A percentile compares a stretch with the other conserved stretches of the same genome.
phyloP scores from a whole-genome alignment of 495 filamentous ascomycete genomes.

The Daldinia concentrica region DNA sequence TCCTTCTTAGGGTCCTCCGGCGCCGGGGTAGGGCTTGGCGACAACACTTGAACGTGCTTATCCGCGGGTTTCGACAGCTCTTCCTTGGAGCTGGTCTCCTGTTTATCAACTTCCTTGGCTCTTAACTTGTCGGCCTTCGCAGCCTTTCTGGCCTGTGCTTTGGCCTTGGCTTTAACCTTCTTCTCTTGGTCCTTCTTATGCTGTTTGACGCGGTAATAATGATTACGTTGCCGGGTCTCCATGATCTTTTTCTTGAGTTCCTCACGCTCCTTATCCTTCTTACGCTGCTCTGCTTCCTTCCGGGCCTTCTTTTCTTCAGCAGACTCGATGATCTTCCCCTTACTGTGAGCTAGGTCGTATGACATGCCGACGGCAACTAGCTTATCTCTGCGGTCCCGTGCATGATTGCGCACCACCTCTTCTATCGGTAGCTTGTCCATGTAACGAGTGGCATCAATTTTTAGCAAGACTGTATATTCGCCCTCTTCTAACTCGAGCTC shows the following conservation, averaged over 20 bases:
- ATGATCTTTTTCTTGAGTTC: conserved; percentile 60
- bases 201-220: conserved; percentile 42
- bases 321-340: conserved; percentile 72
- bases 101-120: conserved; percentile 34
- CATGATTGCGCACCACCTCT: conserved; percentile 71
- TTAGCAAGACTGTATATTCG: conserved; percentile 80
- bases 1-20: conserved; percentile 42
- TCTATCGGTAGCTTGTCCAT: conserved; percentile 65
- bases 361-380: conserved; percentile 80
- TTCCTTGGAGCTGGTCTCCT: conserved; percentile 16
- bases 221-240: conserved; percentile 49
- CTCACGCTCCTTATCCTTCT: conserved; percentile 62
- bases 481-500: conserved; percentile 86
- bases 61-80: conserved; percentile 9
- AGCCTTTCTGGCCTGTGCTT: conserved; percentile 46
- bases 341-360: conserved; percentile 86
- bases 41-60: conserved; percentile 32
- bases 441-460: conserved; percentile 74
- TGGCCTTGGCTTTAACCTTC: conserved; percentile 49
- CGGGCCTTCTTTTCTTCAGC: conserved; percentile 68
- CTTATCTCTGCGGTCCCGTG: conserved; percentile 75
- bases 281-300: conserved; percentile 51
- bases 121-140: conserved; percentile 42
- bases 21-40: conserved; percentile 19
- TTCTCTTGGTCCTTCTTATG: conserved; percentile 46